Evolutionary conservation across 352 stramenopile species (phyloP).

Genomic region (Phytopythium helicoides): DNA sequence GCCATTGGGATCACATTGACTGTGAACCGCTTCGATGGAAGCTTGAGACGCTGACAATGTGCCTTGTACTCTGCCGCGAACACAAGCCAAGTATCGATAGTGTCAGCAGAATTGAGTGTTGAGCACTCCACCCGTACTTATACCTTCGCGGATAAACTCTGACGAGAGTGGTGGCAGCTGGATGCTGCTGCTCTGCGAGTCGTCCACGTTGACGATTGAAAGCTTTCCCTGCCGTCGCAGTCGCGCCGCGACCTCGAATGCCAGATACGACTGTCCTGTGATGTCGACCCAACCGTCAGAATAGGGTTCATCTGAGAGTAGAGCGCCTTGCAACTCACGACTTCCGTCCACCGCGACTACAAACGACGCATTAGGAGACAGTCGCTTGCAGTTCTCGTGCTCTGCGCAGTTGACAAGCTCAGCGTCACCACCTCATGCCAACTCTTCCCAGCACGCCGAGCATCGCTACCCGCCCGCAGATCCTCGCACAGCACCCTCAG

Average conservation of each 20-base stretch:
- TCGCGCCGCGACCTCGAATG: constrained; percentile 44
- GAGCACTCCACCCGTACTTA: neutral
- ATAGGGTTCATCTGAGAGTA: no score
- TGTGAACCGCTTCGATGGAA: constrained; percentile 38
- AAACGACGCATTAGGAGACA: constrained; percentile 45
- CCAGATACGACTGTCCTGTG: constrained; percentile 59
- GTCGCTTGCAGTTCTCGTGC: constrained; percentile 29
- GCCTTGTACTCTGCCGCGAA: constrained; percentile 43
- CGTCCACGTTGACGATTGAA: constrained; percentile 42
- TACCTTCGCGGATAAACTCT: constrained; percentile 59
- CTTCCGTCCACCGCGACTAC: constrained; percentile 65
- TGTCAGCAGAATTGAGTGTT: neutral
- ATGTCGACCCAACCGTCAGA: neutral
- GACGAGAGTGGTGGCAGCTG: constrained; percentile 57
- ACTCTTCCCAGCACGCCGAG: neutral
- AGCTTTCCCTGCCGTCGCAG: constrained; percentile 50
- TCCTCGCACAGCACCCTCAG: constrained; percentile 29
- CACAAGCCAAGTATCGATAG: neutral
- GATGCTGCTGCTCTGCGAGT: constrained; percentile 37
- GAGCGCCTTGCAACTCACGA: constrained; percentile 29
- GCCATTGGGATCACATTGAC: constrained; percentile 8
- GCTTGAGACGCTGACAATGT: constrained; percentile 34
- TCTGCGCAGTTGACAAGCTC: constrained; percentile 15
- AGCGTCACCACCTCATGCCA: neutral
- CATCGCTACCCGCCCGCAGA: constrained; percentile 24